Evolutionary conservation across 192 early-diverging fungal species (phyloP).

Genomic region (Chytriomyces sp.): DNA sequence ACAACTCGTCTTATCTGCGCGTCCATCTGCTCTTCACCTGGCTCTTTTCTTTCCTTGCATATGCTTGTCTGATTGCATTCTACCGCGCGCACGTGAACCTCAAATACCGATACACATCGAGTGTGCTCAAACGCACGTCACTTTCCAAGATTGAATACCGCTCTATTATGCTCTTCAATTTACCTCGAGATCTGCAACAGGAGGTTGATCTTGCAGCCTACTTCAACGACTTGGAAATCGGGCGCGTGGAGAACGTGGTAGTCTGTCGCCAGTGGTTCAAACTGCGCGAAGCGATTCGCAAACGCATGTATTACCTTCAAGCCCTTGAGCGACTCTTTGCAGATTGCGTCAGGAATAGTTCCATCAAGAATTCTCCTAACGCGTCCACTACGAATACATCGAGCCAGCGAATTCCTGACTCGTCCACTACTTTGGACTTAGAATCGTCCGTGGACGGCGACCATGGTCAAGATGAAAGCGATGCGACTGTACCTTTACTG

Average conservation of each 20-base stretch:
- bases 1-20: conserved; percentile 40
- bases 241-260: conserved; percentile 57
- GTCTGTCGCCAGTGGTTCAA: conserved; percentile 58
- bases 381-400: too few relatives aligned
- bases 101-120: conserved; percentile 49
- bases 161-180: conserved; percentile 55
- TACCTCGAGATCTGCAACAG: conserved; percentile 52
- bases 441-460: background rate
- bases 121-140: conserved; percentile 43
- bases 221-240: conserved; percentile 53
- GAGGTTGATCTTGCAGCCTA: conserved; percentile 55
- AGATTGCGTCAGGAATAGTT: conserved; percentile 8
- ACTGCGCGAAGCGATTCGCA: conserved; percentile 46
- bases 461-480: background rate
- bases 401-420: too few relatives aligned
- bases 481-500: conserved; percentile 8
- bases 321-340: conserved; percentile 47
- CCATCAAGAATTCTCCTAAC: background rate
- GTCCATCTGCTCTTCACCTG: conserved; percentile 55
- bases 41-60: conserved; percentile 52
- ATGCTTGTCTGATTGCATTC: conserved; percentile 49
- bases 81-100: conserved; percentile 50
- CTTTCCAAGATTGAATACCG: conserved; percentile 56
- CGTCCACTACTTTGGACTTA: background rate
- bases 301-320: conserved; percentile 45